These are phyloP conservation scores for Collybiopsis luxurians DNA, from an alignment of 768 basidiomycete species.

Conservation along the genomic window DNA sequence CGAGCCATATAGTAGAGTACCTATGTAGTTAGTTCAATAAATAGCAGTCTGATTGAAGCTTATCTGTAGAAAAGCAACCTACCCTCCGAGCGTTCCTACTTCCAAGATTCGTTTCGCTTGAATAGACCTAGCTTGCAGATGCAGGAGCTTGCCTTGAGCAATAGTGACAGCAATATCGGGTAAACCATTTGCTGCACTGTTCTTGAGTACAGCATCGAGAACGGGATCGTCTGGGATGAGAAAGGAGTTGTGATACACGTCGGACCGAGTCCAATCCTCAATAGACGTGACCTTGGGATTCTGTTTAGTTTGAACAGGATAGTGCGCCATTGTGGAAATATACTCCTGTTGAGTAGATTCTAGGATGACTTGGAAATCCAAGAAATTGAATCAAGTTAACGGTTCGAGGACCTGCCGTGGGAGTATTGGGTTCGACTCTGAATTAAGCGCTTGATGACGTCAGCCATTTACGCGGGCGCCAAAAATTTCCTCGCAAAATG, in stretches of 20 bases:
- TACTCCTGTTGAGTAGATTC: not conserved
- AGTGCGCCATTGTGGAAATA: not conserved
- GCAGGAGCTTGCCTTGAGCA: slow-evolving; percentile 45
- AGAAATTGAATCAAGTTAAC: too few species aligned
- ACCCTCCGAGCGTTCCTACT: slow-evolving; percentile 55
- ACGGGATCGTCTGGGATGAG: slow-evolving; percentile 28
- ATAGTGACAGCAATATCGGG: slow-evolving; percentile 33
- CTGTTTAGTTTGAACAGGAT: slow-evolving; percentile 16
- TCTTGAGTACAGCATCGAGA: slow-evolving; percentile 25
- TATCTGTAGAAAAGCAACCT: slow-evolving; percentile 6
- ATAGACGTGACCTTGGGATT: slow-evolving; percentile 30
- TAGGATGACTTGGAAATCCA: too few species aligned
- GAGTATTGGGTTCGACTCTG: too few species aligned
- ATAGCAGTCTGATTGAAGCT: too few species aligned
- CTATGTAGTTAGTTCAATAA: slow-evolving; percentile 19
- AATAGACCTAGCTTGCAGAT: slow-evolving; percentile 39
- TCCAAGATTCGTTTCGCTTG: slow-evolving; percentile 46
- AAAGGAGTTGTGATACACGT: slow-evolving; percentile 32
- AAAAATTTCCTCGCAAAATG: too few species aligned
- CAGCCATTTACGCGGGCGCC: too few species aligned
- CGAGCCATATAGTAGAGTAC: slow-evolving; percentile 45
- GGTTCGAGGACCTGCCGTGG: too few species aligned
- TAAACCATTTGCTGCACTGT: slow-evolving; percentile 27
- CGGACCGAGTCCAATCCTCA: slow-evolving; percentile 6
- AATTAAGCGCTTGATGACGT: too few species aligned